Conservation (phyloP, 2,329 filamentous ascomycete species). For the Hypoxylon sp. region DNA sequence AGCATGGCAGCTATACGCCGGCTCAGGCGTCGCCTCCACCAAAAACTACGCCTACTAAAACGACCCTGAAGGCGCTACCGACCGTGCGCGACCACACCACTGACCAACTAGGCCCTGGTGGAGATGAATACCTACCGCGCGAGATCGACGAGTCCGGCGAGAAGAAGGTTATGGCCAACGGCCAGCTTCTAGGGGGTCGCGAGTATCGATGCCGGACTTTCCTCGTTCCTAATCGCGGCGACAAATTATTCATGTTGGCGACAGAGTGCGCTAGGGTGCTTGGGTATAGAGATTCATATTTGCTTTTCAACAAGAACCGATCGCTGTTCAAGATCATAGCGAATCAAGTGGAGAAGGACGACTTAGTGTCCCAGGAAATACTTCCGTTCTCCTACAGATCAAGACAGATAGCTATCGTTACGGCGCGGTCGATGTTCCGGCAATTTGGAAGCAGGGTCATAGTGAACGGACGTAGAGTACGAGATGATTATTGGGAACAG, state of each 20-base stretch:
- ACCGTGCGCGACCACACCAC: conserved; percentile 98
- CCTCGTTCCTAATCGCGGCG: conserved; percentile 87
- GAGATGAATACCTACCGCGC: conserved; percentile 94
- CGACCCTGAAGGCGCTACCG: conserved; percentile 91
- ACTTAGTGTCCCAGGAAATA: conserved; percentile 94
- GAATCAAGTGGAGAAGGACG: conserved; percentile 95
- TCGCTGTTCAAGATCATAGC: conserved; percentile 98
- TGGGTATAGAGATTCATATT: conserved; percentile 96
- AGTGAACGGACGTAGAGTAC: conserved; percentile 87
- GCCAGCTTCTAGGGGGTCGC: conserved; percentile 84
- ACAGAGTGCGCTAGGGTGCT: conserved; percentile 96
- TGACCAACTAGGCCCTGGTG: conserved; percentile 88
- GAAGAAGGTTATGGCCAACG: conserved; percentile 89
- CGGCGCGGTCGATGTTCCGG: conserved; percentile 97
- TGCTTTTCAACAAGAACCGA: conserved; percentile 98
- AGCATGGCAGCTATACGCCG: conserved; percentile 56
- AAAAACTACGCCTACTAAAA: conserved; percentile 85
- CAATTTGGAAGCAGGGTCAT: conserved; percentile 98
- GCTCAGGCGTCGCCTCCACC: conserved; percentile 75
- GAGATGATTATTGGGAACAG: conserved; percentile 98
- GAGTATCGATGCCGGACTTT: conserved; percentile 96
- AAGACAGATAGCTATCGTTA: conserved; percentile 98
- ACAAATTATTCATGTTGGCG: conserved; percentile 98
- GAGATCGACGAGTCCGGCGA: conserved; percentile 95
- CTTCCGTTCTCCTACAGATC: conserved; percentile 97